Conservation (phyloP, 139 green algal species). For the Closterium sp. region DNA sequence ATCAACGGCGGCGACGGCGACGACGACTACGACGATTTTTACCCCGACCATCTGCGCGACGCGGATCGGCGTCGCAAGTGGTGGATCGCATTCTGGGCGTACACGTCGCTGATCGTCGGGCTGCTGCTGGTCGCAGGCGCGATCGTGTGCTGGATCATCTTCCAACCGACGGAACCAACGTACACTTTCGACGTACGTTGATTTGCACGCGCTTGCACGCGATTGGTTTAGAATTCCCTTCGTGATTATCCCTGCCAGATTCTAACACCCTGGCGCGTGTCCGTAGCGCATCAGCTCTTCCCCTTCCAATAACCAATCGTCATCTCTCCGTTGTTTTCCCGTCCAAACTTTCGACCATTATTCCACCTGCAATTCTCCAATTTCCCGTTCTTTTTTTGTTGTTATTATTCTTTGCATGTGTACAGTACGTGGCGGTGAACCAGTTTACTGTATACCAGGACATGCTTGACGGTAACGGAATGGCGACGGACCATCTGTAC, state of each 20-base stretch:
- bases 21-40: not conserved
- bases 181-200: not conserved
- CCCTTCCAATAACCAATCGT: too few species aligned
- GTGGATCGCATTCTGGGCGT: not conserved
- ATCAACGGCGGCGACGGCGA: not conserved
- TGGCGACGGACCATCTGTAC: slow-evolving; percentile 1
- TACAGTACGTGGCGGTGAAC: not conserved
- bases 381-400: too few species aligned
- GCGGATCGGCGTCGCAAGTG: not conserved
- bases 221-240: too few species aligned
- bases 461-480: not conserved
- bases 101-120: not conserved
- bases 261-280: too few species aligned
- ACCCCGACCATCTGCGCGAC: not conserved
- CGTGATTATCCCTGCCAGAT: too few species aligned
- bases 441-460: not conserved
- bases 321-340: too few species aligned
- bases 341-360: too few species aligned
- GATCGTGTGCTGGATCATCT: not conserved
- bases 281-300: too few species aligned
- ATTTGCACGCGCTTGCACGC: not conserved
- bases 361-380: too few species aligned
- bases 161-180: not conserved
- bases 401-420: too few species aligned
- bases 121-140: not conserved